Conservation (phyloP, 176 grass and related monocot genomes). For the Thalia dealbata region DNA sequence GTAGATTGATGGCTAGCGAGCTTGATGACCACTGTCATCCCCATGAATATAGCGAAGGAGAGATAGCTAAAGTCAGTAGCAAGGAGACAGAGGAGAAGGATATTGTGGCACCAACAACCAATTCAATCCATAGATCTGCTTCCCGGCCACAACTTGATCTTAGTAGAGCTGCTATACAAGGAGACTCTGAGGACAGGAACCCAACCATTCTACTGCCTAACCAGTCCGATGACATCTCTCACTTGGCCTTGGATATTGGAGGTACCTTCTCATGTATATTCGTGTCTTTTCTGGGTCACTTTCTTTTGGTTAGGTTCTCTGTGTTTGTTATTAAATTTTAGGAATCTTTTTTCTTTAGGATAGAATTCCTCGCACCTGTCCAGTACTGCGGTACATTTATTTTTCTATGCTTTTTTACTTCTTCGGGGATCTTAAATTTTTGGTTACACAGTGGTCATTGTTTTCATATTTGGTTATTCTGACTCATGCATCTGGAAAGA, state of each 20-base stretch:
- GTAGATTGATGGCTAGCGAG: constrained; percentile 2
- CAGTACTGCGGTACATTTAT: not conserved
- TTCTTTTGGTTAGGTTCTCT: not conserved
- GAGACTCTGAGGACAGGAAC: constrained; percentile 71
- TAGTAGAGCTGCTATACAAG: constrained; percentile 87
- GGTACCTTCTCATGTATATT: constrained; percentile 30
- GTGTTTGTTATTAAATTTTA: not conserved
- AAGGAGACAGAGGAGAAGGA: constrained; percentile 9
- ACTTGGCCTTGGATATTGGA: constrained; percentile 88
- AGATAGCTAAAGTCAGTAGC: not conserved
- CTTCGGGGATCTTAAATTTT: not conserved
- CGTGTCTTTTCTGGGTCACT: not conserved
- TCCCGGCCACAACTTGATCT: constrained; percentile 89
- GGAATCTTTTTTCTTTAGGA: not conserved
- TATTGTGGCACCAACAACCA: not conserved
- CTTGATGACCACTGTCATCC: not conserved
- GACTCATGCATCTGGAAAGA: not conserved
- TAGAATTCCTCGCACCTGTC: not conserved
- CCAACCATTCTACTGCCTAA: constrained; percentile 89
- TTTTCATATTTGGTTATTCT: not conserved
- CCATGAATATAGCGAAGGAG: not conserved
- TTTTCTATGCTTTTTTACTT: not conserved
- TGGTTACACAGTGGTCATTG: not conserved
- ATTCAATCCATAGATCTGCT: constrained; percentile 47
- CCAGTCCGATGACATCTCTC: constrained; percentile 93